Base-by-base conservation (phyloP, 2,329 filamentous ascomycete species). In the Beauveria rudraprayagi region DNA sequence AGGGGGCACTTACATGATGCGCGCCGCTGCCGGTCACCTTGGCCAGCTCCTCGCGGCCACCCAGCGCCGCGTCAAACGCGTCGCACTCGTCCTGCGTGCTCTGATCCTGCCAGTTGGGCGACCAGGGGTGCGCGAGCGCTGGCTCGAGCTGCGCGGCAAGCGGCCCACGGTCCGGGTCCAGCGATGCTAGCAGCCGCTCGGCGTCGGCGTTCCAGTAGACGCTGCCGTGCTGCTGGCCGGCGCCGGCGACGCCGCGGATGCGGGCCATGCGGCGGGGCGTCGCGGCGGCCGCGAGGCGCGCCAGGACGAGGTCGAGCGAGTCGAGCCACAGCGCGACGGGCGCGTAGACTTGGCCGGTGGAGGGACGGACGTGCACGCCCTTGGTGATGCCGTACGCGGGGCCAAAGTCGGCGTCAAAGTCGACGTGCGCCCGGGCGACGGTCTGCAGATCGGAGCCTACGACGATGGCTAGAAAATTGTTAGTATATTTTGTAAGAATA, bases 21-120 rank as follows among this genome's bases (percentile, higher is more conserved):
- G 94, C 94, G 66, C 92, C 89, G 72, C 93, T 97, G 34, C 94
- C 94, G 10, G 94, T 97, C 22, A 84, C 85, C 57, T 88, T 75
- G 0, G 94, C 94, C 67, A 99, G 76, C 64, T 81, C 80, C 68
- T 88, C 81, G 2, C 83, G 78, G 7, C 79, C 79, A 1, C 89
- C 90, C 8, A 97, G 76, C 58, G 80, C 78, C 5, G 78, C 81
- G 72, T 97, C 92, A 70, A 97, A 97, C 65, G 84, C 81, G 72
- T 97, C 92, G 71, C 92, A 97, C 76, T 99, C 90, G 66, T 81
- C 81, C 77, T 97, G 92, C 2, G 94, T 97, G 76, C 92, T 96
- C 64, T 92, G 89, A 73, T 99, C 94, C 76, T 97, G 94, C 94
- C 94, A 99, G 73, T 97, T 99, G 8, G 94, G 94, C 66, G 91